Percentiles rank a stretch among this genome's conserved stretches.
Evolutionary conservation across 2,329 filamentous ascomycete species (phyloP).

Genomic region (Diaporthe citrichinensis): DNA sequence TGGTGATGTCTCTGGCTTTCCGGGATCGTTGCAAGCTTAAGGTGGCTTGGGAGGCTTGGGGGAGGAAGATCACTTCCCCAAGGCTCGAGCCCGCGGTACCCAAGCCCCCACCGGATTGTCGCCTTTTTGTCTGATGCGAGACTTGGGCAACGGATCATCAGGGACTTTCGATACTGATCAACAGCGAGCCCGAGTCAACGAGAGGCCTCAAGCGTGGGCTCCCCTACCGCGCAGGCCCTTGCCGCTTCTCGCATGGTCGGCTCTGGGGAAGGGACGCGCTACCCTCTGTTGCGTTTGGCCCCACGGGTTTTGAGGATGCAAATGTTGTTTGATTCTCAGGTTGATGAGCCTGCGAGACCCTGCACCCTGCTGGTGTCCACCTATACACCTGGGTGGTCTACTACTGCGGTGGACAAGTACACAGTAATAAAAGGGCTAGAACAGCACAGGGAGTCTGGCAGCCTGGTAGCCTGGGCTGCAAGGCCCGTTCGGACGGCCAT

Average conservation of each 20-base stretch:
- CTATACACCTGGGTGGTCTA: neutral
- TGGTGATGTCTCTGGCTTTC: constrained; percentile 8
- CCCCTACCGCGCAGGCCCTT: constrained; percentile 15
- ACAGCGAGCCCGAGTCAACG: constrained; percentile 24
- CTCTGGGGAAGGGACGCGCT: constrained; percentile 24
- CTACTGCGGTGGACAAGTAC: neutral
- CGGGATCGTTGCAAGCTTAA: constrained; percentile 24
- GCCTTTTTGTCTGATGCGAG: constrained; percentile 26
- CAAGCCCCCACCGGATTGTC: constrained; percentile 26
- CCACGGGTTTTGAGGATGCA: constrained; percentile 25
- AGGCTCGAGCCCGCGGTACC: constrained; percentile 25
- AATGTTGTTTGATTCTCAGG: constrained; percentile 30
- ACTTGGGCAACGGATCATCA: constrained; percentile 29
- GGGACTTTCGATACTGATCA: constrained; percentile 37
- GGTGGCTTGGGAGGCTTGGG: constrained; percentile 24
- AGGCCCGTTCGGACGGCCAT: constrained; percentile 21
- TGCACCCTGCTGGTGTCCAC: constrained; percentile 33
- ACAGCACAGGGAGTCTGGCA: constrained; percentile 14
- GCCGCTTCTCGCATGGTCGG: constrained; percentile 1
- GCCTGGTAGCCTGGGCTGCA: constrained; percentile 3
- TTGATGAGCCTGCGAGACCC: constrained; percentile 33
- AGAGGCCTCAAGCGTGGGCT: constrained; percentile 36
- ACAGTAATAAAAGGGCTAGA: neutral
- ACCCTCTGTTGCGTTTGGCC: constrained; percentile 20
- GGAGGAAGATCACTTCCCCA: constrained; percentile 32